Conservation (phyloP, 768 basidiomycete genomes). For the Hypsizygus marmoreus region DNA sequence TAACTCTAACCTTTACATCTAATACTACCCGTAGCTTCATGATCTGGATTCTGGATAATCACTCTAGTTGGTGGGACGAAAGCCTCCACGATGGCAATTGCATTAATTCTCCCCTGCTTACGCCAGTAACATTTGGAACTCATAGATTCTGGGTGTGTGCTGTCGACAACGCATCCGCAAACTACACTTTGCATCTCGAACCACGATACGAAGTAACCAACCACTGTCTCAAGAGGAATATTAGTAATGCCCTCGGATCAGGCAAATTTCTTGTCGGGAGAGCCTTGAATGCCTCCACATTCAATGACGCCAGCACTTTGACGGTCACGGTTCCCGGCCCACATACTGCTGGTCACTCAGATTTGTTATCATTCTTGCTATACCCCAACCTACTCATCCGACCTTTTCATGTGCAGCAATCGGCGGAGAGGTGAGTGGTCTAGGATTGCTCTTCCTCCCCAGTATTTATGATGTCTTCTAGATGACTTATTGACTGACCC, state of each 20-base stretch:
- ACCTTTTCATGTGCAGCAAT: neutral
- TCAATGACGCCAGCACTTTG: neutral
- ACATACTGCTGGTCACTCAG: conserved; percentile 2
- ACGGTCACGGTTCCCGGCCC: conserved; percentile 2
- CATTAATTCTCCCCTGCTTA: conserved; percentile 3
- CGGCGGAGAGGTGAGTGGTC: neutral
- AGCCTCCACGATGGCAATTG: conserved; percentile 4
- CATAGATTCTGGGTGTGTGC: neutral
- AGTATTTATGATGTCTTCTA: neutral
- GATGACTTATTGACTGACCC: neutral
- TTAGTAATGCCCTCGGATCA: conserved; percentile 1
- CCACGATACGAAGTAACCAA: neutral
- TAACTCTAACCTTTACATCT: neutral
- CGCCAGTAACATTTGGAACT: neutral
- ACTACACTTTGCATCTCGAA: conserved; percentile 3
- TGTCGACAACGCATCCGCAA: conserved; percentile 2
- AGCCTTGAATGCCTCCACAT: neutral
- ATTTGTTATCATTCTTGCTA: neutral
- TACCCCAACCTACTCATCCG: too few species aligned
- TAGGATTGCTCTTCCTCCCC: neutral
- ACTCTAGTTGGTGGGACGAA: conserved; percentile 2
- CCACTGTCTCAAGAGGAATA: neutral
- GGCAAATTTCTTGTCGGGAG: conserved; percentile 1
- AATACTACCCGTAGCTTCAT: too few species aligned
- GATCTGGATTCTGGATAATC: too few species aligned